phyloP scores from a whole-genome alignment of 169 alveolate genomes.

The Plasmodium knowlesi region DNA sequence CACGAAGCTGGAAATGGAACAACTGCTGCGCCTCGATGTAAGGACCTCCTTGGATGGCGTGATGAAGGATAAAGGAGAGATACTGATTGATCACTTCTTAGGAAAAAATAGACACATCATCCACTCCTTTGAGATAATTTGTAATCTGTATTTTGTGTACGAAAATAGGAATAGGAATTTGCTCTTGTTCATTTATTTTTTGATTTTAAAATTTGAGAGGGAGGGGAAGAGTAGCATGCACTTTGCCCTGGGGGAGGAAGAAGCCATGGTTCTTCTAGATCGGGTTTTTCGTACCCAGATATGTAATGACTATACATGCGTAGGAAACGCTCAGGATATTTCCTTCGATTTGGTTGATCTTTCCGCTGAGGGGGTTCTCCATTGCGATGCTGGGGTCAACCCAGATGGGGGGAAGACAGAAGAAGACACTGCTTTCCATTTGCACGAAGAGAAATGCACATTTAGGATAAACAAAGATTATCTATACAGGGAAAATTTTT shows the following conservation, averaged over 20 bases:
- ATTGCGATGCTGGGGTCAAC: background rate
- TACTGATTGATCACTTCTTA: conserved; percentile 22
- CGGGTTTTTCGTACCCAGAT: background rate
- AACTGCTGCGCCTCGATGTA: background rate
- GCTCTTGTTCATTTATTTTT: conserved; percentile 24
- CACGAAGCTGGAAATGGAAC: background rate
- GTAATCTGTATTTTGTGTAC: conserved; percentile 37
- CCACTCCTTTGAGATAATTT: conserved; percentile 29
- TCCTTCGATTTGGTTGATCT: background rate
- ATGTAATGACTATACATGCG: background rate
- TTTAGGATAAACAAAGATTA: conserved; percentile 20
- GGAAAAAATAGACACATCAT: conserved; percentile 12
- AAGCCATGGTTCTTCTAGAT: conserved; percentile 23
- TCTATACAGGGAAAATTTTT: conserved; percentile 53
- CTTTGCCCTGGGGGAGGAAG: conserved; percentile 4
- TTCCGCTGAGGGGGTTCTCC: background rate
- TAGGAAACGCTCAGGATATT: background rate
- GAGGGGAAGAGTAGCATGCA: background rate
- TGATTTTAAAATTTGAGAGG: conserved; percentile 34
- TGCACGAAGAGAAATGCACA: background rate
- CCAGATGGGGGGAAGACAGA: background rate
- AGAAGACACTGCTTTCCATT: background rate
- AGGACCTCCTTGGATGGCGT: conserved; percentile 1
- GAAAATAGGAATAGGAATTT: conserved; percentile 6
- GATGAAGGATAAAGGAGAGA: conserved; percentile 12